phyloP scores from a whole-genome alignment of 768 basidiomycete genomes.

The Gautieria morchelliformis region DNA sequence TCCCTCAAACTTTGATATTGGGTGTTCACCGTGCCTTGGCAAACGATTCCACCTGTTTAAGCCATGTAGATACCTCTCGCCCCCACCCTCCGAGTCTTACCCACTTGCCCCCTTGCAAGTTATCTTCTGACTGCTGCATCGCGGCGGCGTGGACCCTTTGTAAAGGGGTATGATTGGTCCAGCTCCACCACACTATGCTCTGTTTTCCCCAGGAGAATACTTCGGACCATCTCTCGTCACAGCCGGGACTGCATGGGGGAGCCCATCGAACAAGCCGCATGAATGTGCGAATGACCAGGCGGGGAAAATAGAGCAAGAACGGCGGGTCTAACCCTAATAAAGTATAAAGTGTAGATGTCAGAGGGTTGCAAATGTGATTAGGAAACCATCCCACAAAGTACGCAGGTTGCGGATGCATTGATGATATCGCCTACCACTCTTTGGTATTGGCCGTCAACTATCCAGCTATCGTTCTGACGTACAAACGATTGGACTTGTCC shows the following conservation, averaged over 20 bases:
- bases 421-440: neutral
- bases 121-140: constrained; percentile 26
- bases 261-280: constrained; percentile 29
- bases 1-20: no score
- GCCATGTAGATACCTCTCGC: constrained; percentile 32
- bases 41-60: constrained; percentile 10
- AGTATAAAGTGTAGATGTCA: neutral
- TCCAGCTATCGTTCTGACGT: constrained; percentile 1
- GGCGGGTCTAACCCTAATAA: constrained; percentile 62
- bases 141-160: constrained; percentile 19
- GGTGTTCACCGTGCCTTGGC: no score
- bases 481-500: neutral
- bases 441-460: constrained; percentile 3
- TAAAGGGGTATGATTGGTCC: constrained; percentile 29
- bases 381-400: neutral
- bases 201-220: constrained; percentile 35
- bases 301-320: constrained; percentile 49
- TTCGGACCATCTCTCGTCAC: constrained; percentile 30
- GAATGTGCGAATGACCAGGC: constrained; percentile 45
- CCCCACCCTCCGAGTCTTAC: constrained; percentile 44
- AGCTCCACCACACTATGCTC: constrained; percentile 44
- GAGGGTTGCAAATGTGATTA: neutral
- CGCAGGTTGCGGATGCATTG: neutral
- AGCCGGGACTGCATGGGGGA: constrained; percentile 39
- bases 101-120: constrained; percentile 29